These are phyloP conservation scores for Penicillium coprophilum DNA, from an alignment of 495 filamentous ascomycete species.

Conservation along the genomic window DNA sequence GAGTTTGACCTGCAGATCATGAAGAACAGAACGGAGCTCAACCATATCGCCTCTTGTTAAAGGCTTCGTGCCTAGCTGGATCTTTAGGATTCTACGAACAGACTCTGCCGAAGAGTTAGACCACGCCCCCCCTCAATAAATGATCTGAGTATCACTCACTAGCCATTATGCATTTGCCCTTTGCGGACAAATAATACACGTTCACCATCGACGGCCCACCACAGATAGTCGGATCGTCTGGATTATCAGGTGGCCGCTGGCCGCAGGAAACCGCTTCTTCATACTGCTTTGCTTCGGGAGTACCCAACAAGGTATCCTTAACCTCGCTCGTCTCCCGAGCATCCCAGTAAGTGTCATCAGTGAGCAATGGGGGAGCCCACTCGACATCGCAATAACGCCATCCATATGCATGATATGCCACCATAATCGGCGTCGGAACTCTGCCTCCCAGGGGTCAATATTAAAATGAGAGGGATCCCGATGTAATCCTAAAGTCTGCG, in stretches of 20 bases:
- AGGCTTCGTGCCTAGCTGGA: conserved; percentile 47
- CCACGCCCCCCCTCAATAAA: background rate
- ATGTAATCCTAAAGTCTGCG: conserved; percentile 71
- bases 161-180: conserved; percentile 50
- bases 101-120: conserved; percentile 32
- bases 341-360: conserved; percentile 50
- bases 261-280: conserved; percentile 28
- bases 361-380: conserved; percentile 46
- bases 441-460: conserved; percentile 62
- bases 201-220: conserved; percentile 51
- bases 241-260: conserved; percentile 39
- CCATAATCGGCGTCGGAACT: conserved; percentile 69
- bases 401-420: conserved; percentile 73
- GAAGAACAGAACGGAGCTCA: conserved; percentile 44
- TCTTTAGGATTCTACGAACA: conserved; percentile 45
- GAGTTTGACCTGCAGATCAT: conserved; percentile 46
- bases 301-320: conserved; percentile 46
- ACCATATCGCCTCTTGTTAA: conserved; percentile 47
- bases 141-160: conserved; percentile 30
- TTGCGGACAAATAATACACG: conserved; percentile 47
- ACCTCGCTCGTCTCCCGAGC: conserved; percentile 46
- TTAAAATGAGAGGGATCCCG: conserved; percentile 66
- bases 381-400: conserved; percentile 49
- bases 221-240: conserved; percentile 46
- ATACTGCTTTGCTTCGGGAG: conserved; percentile 38